Evolutionary conservation across 2,329 filamentous ascomycete genomes (phyloP).

Genomic region (Shiraia bambusicola): DNA sequence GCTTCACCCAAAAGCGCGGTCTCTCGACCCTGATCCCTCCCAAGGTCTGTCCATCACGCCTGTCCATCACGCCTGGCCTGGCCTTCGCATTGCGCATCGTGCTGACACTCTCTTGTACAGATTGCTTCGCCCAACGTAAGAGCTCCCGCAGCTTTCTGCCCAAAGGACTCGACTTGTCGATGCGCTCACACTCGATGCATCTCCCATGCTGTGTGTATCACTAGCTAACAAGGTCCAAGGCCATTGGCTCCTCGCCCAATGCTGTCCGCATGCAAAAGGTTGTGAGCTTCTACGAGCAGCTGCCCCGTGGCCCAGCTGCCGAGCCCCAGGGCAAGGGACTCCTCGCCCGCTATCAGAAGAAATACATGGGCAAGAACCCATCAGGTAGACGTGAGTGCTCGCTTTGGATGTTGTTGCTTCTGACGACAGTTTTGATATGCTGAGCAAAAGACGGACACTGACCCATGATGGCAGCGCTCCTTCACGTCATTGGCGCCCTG

Average conservation of each 20-base stretch:
- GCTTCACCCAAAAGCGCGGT: conserved; percentile 84
- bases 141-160: conserved; percentile 25
- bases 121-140: conserved; percentile 83
- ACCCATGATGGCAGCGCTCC: conserved; percentile 64
- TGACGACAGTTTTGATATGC: not conserved
- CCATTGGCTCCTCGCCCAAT: conserved; percentile 91
- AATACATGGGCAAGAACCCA: conserved; percentile 93
- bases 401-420: too few species aligned
- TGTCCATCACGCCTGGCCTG: too few species aligned
- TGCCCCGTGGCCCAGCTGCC: conserved; percentile 88
- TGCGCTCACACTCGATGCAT: conserved; percentile 3
- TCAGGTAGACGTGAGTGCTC: conserved; percentile 77
- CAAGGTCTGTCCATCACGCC: conserved; percentile 68
- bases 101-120: conserved; percentile 55
- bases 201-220: conserved; percentile 1
- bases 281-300: conserved; percentile 98
- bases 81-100: conserved; percentile 8
- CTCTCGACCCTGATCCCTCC: conserved; percentile 98
- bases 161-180: conserved; percentile 13
- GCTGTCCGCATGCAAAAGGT: conserved; percentile 97
- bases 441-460: conserved; percentile 8
- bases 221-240: conserved; percentile 56
- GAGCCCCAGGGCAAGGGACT: conserved; percentile 79
- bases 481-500: conserved; percentile 79
- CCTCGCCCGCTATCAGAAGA: conserved; percentile 79